Evolutionary conservation across 1,284 basidiomycete genomes (phyloP).

Genomic region (Pyrrhoderma lamaoense): DNA sequence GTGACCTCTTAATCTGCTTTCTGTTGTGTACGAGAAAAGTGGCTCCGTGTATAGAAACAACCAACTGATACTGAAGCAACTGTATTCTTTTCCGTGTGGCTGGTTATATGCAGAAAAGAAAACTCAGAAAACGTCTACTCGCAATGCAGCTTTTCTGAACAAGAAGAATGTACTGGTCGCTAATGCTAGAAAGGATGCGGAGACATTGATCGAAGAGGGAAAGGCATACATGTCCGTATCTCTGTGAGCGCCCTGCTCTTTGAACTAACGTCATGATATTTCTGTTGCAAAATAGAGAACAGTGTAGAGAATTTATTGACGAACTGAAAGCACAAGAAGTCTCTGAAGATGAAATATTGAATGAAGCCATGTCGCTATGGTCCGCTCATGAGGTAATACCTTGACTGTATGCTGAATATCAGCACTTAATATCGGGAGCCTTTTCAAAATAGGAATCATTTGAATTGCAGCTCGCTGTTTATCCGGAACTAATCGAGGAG

Average conservation of each 20-base stretch:
- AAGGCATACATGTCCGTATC: conserved; percentile 25
- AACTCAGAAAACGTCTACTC: conserved; percentile 25
- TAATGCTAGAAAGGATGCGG: conserved; percentile 25
- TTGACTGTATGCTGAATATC: neutral
- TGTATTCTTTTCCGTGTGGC: too few species aligned
- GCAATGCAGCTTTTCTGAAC: conserved; percentile 25
- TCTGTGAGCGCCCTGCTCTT: neutral
- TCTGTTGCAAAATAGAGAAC: conserved; percentile 22
- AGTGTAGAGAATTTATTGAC: conserved; percentile 22
- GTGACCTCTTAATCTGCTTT: too few species aligned
- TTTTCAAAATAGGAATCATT: conserved; percentile 29
- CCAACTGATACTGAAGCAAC: too few species aligned
- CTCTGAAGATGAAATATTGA: conserved; percentile 22
- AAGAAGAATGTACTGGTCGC: conserved; percentile 26
- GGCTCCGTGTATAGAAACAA: too few species aligned
- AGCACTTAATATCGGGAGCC: too few species aligned
- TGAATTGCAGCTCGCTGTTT: conserved; percentile 26
- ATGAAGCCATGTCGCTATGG: conserved; percentile 22
- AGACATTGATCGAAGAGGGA: conserved; percentile 25
- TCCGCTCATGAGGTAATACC: conserved; percentile 24
- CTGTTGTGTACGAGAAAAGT: too few species aligned
- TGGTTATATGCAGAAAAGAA: conserved; percentile 25
- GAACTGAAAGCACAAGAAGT: conserved; percentile 25
- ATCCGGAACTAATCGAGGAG: conserved; percentile 30
- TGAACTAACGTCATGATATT: neutral